A percentile compares a stretch with the other conserved stretches of the same genome.
Evolutionary conservation across 805 yeast species (phyloP).

Genomic region (Kazachstania taianensis): DNA sequence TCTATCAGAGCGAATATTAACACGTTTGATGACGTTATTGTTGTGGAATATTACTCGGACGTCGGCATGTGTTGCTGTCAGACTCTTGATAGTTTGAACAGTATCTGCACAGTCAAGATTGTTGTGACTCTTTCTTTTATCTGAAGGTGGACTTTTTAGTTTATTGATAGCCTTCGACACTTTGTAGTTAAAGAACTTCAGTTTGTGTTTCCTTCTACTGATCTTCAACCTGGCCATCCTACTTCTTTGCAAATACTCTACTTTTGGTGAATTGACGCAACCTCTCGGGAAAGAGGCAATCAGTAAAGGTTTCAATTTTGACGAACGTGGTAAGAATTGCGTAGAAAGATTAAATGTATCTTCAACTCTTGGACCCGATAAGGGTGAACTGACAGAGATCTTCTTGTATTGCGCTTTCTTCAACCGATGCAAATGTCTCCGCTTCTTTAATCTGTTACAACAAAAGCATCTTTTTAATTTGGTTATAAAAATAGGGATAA

Average conservation of each 20-base stretch:
- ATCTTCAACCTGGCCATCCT: constrained; percentile 14
- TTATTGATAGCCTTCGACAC: constrained; percentile 3
- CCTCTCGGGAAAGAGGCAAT: constrained; percentile 25
- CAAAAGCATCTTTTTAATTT: constrained; percentile 12
- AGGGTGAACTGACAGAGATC: constrained; percentile 10
- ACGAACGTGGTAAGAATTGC: constrained; percentile 8
- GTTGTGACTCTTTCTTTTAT: neutral
- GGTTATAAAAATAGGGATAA: constrained; percentile 9
- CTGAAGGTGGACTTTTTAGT: neutral
- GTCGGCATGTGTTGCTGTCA: constrained; percentile 21
- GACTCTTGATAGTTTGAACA: constrained; percentile 16
- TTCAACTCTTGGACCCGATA: constrained; percentile 15
- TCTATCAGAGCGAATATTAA: constrained; percentile 5
- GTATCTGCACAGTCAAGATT: constrained; percentile 16
- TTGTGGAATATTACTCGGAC: constrained; percentile 22
- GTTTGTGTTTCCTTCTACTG: constrained; percentile 20
- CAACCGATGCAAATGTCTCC: constrained; percentile 21
- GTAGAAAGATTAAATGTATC: constrained; percentile 21
- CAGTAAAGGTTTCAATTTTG: constrained; percentile 21
- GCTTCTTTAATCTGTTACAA: constrained; percentile 12
- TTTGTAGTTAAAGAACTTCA: constrained; percentile 15
- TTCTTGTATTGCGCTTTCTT: constrained; percentile 3
- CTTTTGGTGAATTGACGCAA: constrained; percentile 20
- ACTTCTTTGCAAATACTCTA: constrained; percentile 18
- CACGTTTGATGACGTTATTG: constrained; percentile 18